These are phyloP conservation scores for Pisolithus thermaeus DNA, from an alignment of 1,284 basidiomycete species.

Conservation along the genomic window DNA sequence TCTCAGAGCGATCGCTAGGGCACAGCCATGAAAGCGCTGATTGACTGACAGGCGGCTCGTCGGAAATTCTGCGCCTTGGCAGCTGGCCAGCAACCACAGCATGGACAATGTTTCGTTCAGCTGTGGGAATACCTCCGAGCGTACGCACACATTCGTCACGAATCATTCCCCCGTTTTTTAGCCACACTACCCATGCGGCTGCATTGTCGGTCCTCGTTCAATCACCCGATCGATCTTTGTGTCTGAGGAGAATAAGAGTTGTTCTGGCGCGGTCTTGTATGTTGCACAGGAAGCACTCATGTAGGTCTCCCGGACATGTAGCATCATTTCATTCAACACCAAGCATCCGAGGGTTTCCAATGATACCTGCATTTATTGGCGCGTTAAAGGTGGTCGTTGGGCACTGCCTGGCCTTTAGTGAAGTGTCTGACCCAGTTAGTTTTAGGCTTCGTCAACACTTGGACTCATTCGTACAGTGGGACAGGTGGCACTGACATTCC, in stretches of 20 bases:
- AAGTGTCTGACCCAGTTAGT: neutral
- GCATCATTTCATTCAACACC: constrained; percentile 39
- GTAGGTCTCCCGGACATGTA: constrained; percentile 2
- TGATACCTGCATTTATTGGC: constrained; percentile 36
- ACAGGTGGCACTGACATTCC: constrained; percentile 65
- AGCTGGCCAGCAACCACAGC: constrained; percentile 3
- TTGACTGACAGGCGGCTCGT: too few relatives aligned
- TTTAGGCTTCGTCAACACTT: constrained; percentile 51
- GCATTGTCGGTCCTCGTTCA: neutral
- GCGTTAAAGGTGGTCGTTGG: constrained; percentile 40
- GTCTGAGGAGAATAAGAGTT: neutral
- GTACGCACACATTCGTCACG: constrained; percentile 1
- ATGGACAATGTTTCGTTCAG: constrained; percentile 25
- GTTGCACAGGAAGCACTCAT: constrained; percentile 3
- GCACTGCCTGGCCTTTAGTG: neutral
- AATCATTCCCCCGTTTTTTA: neutral
- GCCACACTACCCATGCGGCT: neutral
- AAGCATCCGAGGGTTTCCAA: constrained; percentile 27
- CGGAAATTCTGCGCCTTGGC: too few relatives aligned
- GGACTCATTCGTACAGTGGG: constrained; percentile 59
- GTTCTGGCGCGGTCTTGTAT: constrained; percentile 5
- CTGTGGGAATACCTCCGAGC: constrained; percentile 7
- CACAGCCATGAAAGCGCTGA: too few relatives aligned
- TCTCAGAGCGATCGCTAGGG: too few relatives aligned
- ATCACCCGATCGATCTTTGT: constrained; percentile 2